Conservation (phyloP, 2,329 filamentous ascomycete genomes). For the Neonectria sp. region DNA sequence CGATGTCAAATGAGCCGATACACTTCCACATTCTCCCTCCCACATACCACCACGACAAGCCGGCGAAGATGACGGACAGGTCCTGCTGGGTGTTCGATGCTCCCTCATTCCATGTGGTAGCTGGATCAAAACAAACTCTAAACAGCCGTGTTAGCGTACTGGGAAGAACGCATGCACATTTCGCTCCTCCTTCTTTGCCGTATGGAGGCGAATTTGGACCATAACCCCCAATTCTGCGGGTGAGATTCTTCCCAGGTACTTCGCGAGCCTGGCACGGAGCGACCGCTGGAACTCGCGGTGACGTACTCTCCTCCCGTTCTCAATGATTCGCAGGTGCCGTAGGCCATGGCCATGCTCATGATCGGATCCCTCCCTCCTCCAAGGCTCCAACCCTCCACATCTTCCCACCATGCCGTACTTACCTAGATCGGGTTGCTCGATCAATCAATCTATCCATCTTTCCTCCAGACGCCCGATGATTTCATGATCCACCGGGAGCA, state of each 20-base stretch:
- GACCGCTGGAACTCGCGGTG: slow-evolving; percentile 2
- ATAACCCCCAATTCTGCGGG: slow-evolving; percentile 12
- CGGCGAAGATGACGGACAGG: slow-evolving; percentile 4
- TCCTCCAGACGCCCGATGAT: slow-evolving; percentile 47
- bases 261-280: slow-evolving; percentile 12
- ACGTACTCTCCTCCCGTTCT: slow-evolving; percentile 4
- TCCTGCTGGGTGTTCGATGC: slow-evolving; percentile 9
- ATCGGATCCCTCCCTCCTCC: slow-evolving; percentile 15
- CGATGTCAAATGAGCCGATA: slow-evolving; percentile 20
- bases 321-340: slow-evolving; percentile 17
- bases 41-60: not conserved
- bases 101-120: slow-evolving; percentile 27
- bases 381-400: slow-evolving; percentile 4
- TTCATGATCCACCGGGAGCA: slow-evolving; percentile 47
- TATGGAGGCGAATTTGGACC: slow-evolving; percentile 3
- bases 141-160: slow-evolving; percentile 25
- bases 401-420: slow-evolving; percentile 23
- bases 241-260: slow-evolving; percentile 8
- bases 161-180: slow-evolving; percentile 22
- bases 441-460: slow-evolving; percentile 42
- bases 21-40: slow-evolving; percentile 9
- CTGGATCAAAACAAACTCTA: slow-evolving; percentile 21
- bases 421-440: slow-evolving; percentile 44
- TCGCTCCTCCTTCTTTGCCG: not conserved
- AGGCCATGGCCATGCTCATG: slow-evolving; percentile 6